Percentiles rank a stretch among this genome's conserved stretches.
phyloP scores from a whole-genome alignment of 2,329 filamentous ascomycete genomes.

The Magnaporthiopsis poae region DNA sequence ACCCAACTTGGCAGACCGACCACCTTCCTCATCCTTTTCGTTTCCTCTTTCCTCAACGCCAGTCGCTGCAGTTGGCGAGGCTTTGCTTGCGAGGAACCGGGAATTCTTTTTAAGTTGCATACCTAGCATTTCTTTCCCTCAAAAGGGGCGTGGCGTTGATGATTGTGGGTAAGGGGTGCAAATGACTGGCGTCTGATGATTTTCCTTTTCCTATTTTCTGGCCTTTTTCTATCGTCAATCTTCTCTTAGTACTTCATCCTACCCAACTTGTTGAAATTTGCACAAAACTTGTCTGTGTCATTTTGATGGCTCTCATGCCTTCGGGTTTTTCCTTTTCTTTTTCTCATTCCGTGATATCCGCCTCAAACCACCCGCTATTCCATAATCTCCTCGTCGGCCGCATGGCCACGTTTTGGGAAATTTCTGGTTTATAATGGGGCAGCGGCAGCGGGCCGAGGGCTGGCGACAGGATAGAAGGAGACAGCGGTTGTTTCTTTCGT shows the following conservation, averaged over 20 bases:
- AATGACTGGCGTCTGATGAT: neutral
- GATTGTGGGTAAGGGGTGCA: neutral
- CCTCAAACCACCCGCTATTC: neutral
- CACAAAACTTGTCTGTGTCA: neutral
- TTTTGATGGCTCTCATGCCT: neutral
- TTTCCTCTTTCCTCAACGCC: neutral
- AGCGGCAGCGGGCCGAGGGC: too few species aligned
- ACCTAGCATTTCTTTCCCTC: neutral
- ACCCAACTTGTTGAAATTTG: neutral
- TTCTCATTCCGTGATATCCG: neutral
- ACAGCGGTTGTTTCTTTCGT: neutral
- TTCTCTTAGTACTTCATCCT: neutral
- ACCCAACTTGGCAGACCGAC: neutral
- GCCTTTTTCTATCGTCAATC: neutral
- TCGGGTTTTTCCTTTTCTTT: neutral
- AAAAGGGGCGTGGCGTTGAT: neutral
- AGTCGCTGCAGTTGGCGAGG: neutral
- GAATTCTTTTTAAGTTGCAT: neutral
- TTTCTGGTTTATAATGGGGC: neutral
- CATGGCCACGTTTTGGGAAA: neutral
- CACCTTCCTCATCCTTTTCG: neutral
- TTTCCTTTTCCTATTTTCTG: neutral
- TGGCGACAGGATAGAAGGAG: neutral
- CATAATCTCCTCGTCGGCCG: neutral
- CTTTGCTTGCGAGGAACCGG: neutral